A percentile compares a stretch with the other conserved stretches of the same genome.
phyloP scores from a whole-genome alignment of 2,329 filamentous ascomycete species.

The Xylaria sp. region DNA sequence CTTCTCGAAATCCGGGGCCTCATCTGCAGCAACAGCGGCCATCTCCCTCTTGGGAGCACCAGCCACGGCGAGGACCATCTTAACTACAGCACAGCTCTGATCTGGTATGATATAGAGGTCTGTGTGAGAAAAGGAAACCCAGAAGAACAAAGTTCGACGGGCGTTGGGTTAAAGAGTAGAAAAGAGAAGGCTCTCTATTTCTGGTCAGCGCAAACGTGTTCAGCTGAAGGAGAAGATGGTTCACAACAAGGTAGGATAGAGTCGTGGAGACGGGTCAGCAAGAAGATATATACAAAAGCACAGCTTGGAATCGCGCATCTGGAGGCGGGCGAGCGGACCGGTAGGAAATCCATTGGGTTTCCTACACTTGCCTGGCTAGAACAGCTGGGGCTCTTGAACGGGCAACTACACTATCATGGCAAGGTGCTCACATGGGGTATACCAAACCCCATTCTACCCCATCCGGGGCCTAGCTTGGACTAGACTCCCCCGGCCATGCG shows the following conservation, averaged over 20 bases:
- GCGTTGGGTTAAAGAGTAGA: not conserved
- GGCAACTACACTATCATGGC: conserved; percentile 37
- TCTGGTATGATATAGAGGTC: not conserved
- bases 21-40: conserved; percentile 52
- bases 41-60: conserved; percentile 32
- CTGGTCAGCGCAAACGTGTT: conserved; percentile 9
- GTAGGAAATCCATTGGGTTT: conserved; percentile 38
- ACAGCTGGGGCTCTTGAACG: conserved; percentile 42
- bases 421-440: conserved; percentile 41
- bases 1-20: conserved; percentile 60
- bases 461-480: conserved; percentile 26
- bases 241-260: conserved; percentile 13
- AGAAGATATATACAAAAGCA: conserved; percentile 43
- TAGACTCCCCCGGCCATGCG: conserved; percentile 29
- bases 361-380: conserved; percentile 33
- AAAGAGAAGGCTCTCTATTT: conserved; percentile 18
- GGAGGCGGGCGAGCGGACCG: conserved; percentile 47
- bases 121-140: conserved; percentile 6
- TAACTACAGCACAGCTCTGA: conserved; percentile 18
- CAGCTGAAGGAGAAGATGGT: conserved; percentile 17
- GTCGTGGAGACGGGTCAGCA: conserved; percentile 23
- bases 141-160: conserved; percentile 15
- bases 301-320: conserved; percentile 33
- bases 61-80: conserved; percentile 38
- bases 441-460: conserved; percentile 28